phyloP scores from a whole-genome alignment of 345 rosid species.

The Murraya paniculata region DNA sequence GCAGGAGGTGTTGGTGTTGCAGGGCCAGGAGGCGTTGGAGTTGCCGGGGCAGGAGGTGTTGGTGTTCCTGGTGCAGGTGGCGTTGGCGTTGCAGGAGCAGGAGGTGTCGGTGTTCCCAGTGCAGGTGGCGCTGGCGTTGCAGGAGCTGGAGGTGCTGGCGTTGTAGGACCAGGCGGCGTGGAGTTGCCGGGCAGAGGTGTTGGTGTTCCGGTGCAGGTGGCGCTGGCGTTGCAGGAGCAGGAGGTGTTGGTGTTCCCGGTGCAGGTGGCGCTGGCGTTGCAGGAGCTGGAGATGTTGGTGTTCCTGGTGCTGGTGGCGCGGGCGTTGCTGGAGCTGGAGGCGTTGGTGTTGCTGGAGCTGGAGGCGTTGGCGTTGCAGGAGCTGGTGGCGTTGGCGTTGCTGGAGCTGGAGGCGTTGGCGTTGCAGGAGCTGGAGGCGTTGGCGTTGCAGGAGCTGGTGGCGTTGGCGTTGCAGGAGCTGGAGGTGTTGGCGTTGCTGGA shows the following conservation, averaged over 20 bases:
- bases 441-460: too few relatives aligned
- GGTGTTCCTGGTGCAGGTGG: background rate
- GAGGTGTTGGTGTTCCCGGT: background rate
- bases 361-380: background rate
- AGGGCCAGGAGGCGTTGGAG: background rate
- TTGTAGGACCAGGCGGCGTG: background rate
- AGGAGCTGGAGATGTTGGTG: rapidly evolving
- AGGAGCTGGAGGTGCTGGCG: background rate
- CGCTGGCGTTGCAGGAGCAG: rapidly evolving
- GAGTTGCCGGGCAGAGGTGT: too few relatives aligned
- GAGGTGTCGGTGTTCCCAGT: background rate
- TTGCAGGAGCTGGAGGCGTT: background rate
- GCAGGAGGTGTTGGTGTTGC: background rate
- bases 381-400: rapidly evolving
- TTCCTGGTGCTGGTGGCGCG: rapidly evolving
- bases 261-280: background rate
- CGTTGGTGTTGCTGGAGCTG: background rate
- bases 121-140: background rate
- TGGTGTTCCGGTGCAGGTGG: background rate
- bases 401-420: background rate
- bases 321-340: background rate
- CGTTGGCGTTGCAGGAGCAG: background rate
- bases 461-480: background rate
- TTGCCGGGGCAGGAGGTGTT: background rate
- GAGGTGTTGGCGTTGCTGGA: background rate